A percentile compares a stretch with the other conserved stretches of the same genome.
phyloP scores from a whole-genome alignment of 2,329 filamentous ascomycete species.

The Rhynchosporium agropyri region DNA sequence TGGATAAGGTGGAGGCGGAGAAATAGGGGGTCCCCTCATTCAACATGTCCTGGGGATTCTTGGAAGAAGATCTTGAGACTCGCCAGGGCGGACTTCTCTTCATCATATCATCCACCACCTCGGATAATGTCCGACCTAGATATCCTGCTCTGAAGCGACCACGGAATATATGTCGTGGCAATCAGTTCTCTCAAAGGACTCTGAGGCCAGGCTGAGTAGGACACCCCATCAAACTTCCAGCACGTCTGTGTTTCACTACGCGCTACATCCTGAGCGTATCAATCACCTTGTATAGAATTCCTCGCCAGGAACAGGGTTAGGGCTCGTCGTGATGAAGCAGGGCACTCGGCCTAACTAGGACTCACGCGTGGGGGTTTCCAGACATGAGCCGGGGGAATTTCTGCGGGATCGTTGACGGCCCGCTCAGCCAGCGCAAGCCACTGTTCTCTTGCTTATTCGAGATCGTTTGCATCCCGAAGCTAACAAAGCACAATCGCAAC shows the following conservation, averaged over 20 bases:
- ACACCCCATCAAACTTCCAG: constrained; percentile 7
- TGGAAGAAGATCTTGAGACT: neutral
- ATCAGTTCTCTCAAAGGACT: constrained; percentile 3
- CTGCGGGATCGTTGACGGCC: constrained; percentile 25
- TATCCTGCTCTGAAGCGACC: neutral
- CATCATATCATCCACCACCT: constrained; percentile 1
- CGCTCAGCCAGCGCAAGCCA: constrained; percentile 19
- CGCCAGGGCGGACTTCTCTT: neutral
- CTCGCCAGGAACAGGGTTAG: constrained; percentile 19
- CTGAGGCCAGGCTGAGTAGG: constrained; percentile 18
- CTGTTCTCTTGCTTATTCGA: constrained; percentile 5
- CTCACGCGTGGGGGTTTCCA: constrained; percentile 14
- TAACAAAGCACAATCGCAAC: constrained; percentile 13
- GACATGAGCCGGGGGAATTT: constrained; percentile 23
- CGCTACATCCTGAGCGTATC: constrained; percentile 15
- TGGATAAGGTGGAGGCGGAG: constrained; percentile 13
- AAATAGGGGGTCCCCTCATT: constrained; percentile 15
- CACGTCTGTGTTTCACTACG: neutral
- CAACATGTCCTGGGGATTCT: neutral
- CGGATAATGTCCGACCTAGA: constrained; percentile 9
- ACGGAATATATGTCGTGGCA: constrained; percentile 13
- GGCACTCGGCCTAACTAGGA: neutral
- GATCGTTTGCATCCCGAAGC: constrained; percentile 5
- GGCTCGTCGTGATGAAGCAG: constrained; percentile 13
- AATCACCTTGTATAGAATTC: constrained; percentile 9